Base-by-base conservation (phyloP, 2,329 filamentous ascomycete species). In the Camillea tinctor region DNA sequence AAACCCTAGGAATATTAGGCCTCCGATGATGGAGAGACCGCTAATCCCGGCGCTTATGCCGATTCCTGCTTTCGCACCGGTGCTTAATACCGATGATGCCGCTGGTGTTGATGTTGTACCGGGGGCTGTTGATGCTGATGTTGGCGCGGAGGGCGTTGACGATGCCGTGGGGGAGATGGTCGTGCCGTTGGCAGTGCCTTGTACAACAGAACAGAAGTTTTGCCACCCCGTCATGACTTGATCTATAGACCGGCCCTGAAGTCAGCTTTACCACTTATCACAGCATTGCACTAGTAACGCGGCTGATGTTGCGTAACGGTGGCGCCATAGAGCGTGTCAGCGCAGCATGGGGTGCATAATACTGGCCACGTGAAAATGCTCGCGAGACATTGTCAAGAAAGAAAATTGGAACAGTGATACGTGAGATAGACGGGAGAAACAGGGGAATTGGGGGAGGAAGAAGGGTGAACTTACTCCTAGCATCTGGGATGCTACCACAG, bases 41-140 rank as follows among this genome's bases (percentile, higher is more conserved):
- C 48, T 59, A 8, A 63, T 48, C 9, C 26, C 60, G 1, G 53
- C 64, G 4, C 62, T 62, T 2, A 65, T 59, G 11, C 57, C 59
- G 52, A 66, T 62, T 11, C 64, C 62, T 17, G 58, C 58, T 50
- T 65, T 62, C 0, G 60, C 58, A 2, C 62, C 62, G 5, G 24
- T 17, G 51, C 60, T 57, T 19, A 62, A 48, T 30, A 7, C 50
- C 22, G 50, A 21, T 22, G n/a, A 52, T 23, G 50, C 22, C 22
- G 51, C 15, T 3, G 36, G 15, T 17, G 36, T 13, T 40, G 36
- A 40, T 40, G 15, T 17, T 13, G 36, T 13, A 17, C 36, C 15
- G 15, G 36, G 36, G 15, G 11, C 15, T 40, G 36, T 40, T 17
- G 26, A 30, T 30, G 26, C 26, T 13, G 26, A 30, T 6, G 26